These are phyloP conservation scores for Poterioochromonas sp. DNA, from an alignment of 352 stramenopile genomes.

Conservation along the genomic window DNA sequence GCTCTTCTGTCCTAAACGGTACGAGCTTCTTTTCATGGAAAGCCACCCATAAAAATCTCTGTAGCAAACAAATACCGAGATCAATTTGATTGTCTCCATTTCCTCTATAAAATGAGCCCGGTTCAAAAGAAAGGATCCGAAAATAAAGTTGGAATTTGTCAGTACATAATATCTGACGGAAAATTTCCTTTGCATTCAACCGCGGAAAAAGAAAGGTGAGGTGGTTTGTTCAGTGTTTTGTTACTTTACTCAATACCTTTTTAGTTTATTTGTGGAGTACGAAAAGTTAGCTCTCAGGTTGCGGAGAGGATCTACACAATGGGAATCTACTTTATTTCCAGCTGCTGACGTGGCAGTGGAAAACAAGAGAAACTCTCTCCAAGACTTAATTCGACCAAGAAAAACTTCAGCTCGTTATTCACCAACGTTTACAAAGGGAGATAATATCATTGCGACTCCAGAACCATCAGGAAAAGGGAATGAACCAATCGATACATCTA, in stretches of 20 bases:
- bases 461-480: not conserved
- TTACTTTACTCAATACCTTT: not conserved
- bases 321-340: not conserved
- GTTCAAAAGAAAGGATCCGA: not conserved
- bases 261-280: not conserved
- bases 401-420: not conserved
- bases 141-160: no score
- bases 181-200: not conserved
- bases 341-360: not conserved
- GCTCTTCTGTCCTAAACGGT: not conserved
- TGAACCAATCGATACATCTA: not conserved
- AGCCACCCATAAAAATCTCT: not conserved
- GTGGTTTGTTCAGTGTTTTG: not conserved
- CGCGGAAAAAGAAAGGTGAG: not conserved
- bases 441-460: not conserved
- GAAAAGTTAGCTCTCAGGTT: not conserved
- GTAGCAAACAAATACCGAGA: slow-evolving; percentile 2
- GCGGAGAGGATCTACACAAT: not conserved
- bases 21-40: slow-evolving; percentile 9
- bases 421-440: not conserved
- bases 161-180: not conserved
- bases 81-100: not conserved
- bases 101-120: not conserved
- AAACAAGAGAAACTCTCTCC: not conserved
- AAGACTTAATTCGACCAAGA: not conserved